Evolutionary conservation across 1,139 yeast genomes (phyloP).

Genomic region (Pichiaceae sp.): DNA sequence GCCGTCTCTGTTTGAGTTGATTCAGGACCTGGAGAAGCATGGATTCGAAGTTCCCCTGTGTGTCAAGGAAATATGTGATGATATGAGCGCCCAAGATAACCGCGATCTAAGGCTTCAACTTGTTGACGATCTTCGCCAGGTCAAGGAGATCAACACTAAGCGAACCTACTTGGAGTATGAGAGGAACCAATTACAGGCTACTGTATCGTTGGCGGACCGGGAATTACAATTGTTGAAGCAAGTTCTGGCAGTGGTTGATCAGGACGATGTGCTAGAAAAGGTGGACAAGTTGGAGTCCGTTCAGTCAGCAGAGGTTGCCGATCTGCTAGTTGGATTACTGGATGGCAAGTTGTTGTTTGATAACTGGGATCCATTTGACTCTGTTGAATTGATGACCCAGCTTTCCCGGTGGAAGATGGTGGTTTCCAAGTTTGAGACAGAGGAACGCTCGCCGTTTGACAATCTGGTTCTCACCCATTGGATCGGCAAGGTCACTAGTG

Average conservation of each 20-base stretch:
- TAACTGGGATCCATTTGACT: conserved; percentile 30
- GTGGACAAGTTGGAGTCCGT: background rate
- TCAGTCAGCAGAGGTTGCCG: conserved; percentile 12
- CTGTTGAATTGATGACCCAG: conserved; percentile 22
- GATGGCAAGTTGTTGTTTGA: conserved; percentile 22
- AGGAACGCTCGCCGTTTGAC: conserved; percentile 22
- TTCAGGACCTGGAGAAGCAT: conserved; percentile 28
- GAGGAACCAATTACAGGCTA: conserved; percentile 5
- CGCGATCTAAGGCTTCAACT: conserved; percentile 16
- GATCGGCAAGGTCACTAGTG: conserved; percentile 23
- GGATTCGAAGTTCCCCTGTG: conserved; percentile 30
- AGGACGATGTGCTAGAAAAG: background rate
- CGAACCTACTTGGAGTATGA: conserved; percentile 11
- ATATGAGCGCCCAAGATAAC: conserved; percentile 6
- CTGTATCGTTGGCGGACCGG: conserved; percentile 4
- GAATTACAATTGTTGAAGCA: conserved; percentile 1
- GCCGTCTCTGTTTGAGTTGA: conserved; percentile 27
- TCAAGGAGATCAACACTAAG: conserved; percentile 11
- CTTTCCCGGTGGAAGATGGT: conserved; percentile 10
- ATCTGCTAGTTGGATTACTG: conserved; percentile 24
- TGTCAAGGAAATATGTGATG: conserved; percentile 19
- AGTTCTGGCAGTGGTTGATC: conserved; percentile 4
- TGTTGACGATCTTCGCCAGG: conserved; percentile 14
- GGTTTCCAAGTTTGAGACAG: background rate
- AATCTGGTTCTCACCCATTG: conserved; percentile 27